phyloP scores from a whole-genome alignment of 495 filamentous ascomycete species.

The Penicillium macrosclerotiorum region DNA sequence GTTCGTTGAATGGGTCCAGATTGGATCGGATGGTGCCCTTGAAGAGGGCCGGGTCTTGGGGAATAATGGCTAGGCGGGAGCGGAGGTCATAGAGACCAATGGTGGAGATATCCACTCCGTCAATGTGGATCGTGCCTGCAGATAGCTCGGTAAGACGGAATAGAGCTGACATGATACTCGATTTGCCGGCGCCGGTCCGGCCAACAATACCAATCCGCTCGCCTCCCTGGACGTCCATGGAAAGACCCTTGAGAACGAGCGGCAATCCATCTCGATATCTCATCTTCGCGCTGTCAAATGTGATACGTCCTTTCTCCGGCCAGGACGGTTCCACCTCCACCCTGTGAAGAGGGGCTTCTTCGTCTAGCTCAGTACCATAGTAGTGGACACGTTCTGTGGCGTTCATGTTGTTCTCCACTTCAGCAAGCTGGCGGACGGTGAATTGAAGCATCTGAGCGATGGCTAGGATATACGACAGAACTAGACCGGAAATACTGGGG shows the following conservation, averaged over 20 bases:
- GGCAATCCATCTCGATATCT: constrained; percentile 82
- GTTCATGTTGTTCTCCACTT: constrained; percentile 98
- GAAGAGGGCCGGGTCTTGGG: constrained; percentile 95
- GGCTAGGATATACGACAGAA: constrained; percentile 86
- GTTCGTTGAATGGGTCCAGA: constrained; percentile 87
- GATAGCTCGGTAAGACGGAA: constrained; percentile 89
- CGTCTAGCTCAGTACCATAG: constrained; percentile 83
- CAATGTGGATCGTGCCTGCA: constrained; percentile 81
- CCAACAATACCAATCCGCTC: constrained; percentile 94
- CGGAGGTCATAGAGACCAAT: constrained; percentile 85
- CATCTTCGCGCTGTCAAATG: constrained; percentile 85
- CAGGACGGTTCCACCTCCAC: constrained; percentile 64
- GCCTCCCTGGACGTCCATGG: constrained; percentile 74
- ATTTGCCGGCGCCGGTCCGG: constrained; percentile 92
- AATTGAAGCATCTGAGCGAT: constrained; percentile 98
- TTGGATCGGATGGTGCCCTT: constrained; percentile 86
- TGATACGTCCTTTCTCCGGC: constrained; percentile 83
- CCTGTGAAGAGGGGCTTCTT: constrained; percentile 79
- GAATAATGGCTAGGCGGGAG: constrained; percentile 88
- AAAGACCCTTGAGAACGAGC: constrained; percentile 75
- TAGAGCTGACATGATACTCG: constrained; percentile 87
- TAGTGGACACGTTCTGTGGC: constrained; percentile 90
- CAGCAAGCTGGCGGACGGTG: constrained; percentile 88
- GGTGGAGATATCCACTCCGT: constrained; percentile 82
- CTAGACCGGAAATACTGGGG: constrained; percentile 81